These are phyloP conservation scores for Lignosus rhinocerotis DNA, from an alignment of 1,284 basidiomycete genomes.

Conservation along the genomic window DNA sequence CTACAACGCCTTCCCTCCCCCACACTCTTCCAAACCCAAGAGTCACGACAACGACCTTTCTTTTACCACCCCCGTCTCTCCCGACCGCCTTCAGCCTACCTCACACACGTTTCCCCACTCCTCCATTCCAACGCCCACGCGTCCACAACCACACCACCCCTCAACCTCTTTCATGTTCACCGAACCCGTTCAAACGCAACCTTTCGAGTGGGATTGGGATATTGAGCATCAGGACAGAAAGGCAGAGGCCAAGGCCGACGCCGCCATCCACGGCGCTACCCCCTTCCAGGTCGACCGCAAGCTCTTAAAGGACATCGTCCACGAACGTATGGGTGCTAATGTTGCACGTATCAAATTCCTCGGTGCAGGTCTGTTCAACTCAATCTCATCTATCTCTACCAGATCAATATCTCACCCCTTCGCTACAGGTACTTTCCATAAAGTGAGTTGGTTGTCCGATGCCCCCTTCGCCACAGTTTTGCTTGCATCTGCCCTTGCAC, in stretches of 20 bases:
- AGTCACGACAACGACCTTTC: slow-evolving; percentile 1
- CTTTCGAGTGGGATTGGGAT: slow-evolving; percentile 65
- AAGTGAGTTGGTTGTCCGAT: slow-evolving; percentile 42
- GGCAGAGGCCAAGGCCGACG: slow-evolving; percentile 60
- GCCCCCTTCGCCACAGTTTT: background rate
- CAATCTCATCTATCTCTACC: background rate
- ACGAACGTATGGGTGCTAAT: slow-evolving; percentile 62
- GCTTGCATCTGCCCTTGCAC: background rate
- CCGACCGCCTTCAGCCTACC: background rate
- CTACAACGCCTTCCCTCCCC: slow-evolving; percentile 1
- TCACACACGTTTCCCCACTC: slow-evolving; percentile 8
- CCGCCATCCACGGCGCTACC: slow-evolving; percentile 53
- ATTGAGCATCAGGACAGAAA: slow-evolving; percentile 64
- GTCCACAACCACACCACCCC: slow-evolving; percentile 1
- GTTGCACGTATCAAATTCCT: slow-evolving; percentile 72
- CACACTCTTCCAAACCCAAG: background rate
- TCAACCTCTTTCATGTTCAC: slow-evolving; percentile 7
- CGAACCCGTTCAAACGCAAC: slow-evolving; percentile 14
- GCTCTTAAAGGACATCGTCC: slow-evolving; percentile 71
- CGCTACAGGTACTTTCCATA: slow-evolving; percentile 70
- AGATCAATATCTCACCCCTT: slow-evolving; percentile 8
- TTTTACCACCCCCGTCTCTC: slow-evolving; percentile 4
- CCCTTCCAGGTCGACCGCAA: slow-evolving; percentile 74
- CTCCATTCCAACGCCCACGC: slow-evolving; percentile 8
- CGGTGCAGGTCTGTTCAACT: slow-evolving; percentile 59